Evolutionary conservation across 768 basidiomycete genomes (phyloP).

Genomic region (Naganishia vishniacii): DNA sequence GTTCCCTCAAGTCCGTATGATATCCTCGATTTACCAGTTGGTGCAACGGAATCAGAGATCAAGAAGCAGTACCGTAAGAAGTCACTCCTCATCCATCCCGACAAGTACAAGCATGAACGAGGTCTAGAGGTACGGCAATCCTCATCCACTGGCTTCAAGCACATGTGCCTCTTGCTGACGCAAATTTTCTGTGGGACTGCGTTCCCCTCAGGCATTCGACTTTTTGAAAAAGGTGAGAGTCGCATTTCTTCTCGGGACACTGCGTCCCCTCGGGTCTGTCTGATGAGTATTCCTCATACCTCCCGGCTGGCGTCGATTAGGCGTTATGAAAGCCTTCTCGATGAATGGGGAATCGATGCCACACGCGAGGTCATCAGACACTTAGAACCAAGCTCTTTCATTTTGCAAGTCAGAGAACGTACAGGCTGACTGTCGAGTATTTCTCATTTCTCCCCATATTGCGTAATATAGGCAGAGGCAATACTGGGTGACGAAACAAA

Average conservation of each 20-base stretch:
- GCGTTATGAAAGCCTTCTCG: too few species aligned
- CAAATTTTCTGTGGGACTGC: neutral
- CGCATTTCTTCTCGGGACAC: neutral
- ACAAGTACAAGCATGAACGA: conserved; percentile 75
- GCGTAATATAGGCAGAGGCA: conserved; percentile 39
- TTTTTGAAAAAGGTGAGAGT: conserved; percentile 46
- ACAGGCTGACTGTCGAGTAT: conserved; percentile 1
- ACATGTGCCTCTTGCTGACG: neutral
- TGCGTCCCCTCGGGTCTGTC: conserved; percentile 15
- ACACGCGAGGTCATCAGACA: too few species aligned
- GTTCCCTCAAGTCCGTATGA: conserved; percentile 74
- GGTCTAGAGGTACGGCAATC: conserved; percentile 39
- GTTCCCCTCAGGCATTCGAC: conserved; percentile 44
- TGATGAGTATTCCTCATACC: conserved; percentile 18
- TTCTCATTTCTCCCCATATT: neutral
- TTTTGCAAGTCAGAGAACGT: conserved; percentile 11
- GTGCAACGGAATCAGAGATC: conserved; percentile 64
- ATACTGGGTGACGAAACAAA: conserved; percentile 37
- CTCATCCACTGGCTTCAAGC: too few species aligned
- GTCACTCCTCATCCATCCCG: conserved; percentile 79
- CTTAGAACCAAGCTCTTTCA: neutral
- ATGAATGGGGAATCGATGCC: too few species aligned
- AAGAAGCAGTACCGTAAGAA: conserved; percentile 65
- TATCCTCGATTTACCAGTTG: conserved; percentile 68
- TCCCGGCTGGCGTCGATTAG: neutral